Evolutionary conservation across 495 filamentous ascomycete species (phyloP), one percentile per base, ranked within the genome.

Genomic region (Lichenothelia convexa): DNA sequence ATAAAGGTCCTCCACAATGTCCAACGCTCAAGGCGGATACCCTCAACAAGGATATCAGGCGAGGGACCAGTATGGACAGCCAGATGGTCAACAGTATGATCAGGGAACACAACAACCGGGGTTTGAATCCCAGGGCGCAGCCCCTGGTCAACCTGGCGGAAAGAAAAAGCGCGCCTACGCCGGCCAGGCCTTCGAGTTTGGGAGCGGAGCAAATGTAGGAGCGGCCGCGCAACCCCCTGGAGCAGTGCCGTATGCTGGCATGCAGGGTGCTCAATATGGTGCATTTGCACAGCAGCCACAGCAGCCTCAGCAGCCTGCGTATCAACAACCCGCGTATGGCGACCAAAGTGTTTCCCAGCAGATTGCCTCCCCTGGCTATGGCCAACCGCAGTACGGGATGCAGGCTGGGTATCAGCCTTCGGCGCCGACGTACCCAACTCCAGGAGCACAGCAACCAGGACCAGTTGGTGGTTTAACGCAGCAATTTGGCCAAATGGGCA

Each of bases 91-190:
- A 29, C 24, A 29, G 24, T 29, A 29, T 13, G 24, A 29, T 2
- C n/a, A n/a, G n/a, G 1, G 2, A 13, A 11, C 24, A 13, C 24
- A 29, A 13, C 24, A 29, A 13, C 24, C 24, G 15, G 24, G 24
- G 9, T 29, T 29, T 29, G 24, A 29, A 9, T 9, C 9, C 51
- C 49, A 20, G 53, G 39, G 30, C 45, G 50, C 6, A 22, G 20
- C 59, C 67, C 41, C 24, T 29, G 9, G 9, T 9, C 24, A 29
- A 29, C 24, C 24, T 29, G 71, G 46, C 65, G 72, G 63, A 63
- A 67, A 76, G 56, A 93, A 85, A 67, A 92, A 93, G 66, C 67
- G 84, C 56, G 73, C 77, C 29, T 97, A 97, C 63, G 89, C 91
- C 18, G 82, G 81, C 18, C 78, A 85, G 53, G 87, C 86, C 4